Conservation (phyloP, 2,329 filamentous ascomycete species). For the Aspergillus fischeri region DNA sequence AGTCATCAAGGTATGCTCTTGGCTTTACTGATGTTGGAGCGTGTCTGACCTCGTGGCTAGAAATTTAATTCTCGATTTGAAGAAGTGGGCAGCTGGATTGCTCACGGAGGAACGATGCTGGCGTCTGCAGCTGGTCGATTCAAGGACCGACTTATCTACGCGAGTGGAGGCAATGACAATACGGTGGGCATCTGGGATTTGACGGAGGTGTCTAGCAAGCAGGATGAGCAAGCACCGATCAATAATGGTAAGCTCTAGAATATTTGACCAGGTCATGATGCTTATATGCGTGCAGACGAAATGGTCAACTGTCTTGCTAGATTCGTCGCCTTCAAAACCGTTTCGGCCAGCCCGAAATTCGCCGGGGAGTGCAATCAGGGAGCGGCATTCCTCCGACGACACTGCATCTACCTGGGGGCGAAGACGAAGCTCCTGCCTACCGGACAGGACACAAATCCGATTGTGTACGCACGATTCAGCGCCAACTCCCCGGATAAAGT, state of each 20-base stretch:
- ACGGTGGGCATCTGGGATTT: slow-evolving; percentile 86
- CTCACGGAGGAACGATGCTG: slow-evolving; percentile 81
- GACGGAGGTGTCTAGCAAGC: slow-evolving; percentile 49
- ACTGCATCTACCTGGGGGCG: slow-evolving; percentile 90
- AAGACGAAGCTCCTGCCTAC: slow-evolving; percentile 87
- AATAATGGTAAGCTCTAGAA: slow-evolving; percentile 49
- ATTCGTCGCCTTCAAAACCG: slow-evolving; percentile 86
- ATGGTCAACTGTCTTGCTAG: slow-evolving; percentile 70
- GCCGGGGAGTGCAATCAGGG: slow-evolving; percentile 89
- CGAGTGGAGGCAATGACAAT: slow-evolving; percentile 91
- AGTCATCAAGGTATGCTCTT: slow-evolving; percentile 65
- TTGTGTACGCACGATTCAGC: slow-evolving; percentile 86
- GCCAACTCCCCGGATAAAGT: slow-evolving; percentile 63
- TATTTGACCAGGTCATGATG: background rate
- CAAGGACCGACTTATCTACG: slow-evolving; percentile 73
- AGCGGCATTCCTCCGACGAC: slow-evolving; percentile 80
- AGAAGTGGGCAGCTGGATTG: slow-evolving; percentile 71
- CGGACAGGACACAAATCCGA: slow-evolving; percentile 74
- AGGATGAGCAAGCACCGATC: slow-evolving; percentile 46
- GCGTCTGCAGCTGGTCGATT: slow-evolving; percentile 72
- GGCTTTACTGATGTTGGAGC: background rate
- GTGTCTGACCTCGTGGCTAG: slow-evolving; percentile 31
- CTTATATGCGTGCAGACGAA: slow-evolving; percentile 44
- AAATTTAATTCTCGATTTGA: slow-evolving; percentile 81
- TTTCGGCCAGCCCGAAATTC: slow-evolving; percentile 81